phyloP scores from a whole-genome alignment of 768 basidiomycete genomes.

The Macrolepiota dolichaula region DNA sequence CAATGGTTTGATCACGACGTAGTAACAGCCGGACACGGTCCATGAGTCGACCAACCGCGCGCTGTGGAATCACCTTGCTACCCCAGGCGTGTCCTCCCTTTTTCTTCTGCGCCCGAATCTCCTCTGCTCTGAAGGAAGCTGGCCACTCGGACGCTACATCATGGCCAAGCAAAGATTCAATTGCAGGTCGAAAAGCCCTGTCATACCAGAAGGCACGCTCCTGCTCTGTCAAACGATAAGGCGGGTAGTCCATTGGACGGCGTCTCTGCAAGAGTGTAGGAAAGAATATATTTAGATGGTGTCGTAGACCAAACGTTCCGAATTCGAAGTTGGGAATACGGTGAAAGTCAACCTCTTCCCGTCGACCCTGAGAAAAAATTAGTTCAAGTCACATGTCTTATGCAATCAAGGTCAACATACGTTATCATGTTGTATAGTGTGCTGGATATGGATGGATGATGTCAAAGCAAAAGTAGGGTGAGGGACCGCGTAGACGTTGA shows the following conservation, averaged over 20 bases:
- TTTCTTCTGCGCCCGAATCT: constrained; percentile 16
- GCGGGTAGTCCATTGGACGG: not conserved
- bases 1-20: not conserved
- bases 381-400: too few species aligned
- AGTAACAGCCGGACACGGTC: not conserved
- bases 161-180: constrained; percentile 7
- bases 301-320: not conserved
- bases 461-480: not conserved
- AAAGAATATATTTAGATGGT: constrained; percentile 19
- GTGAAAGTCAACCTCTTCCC: not conserved
- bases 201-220: constrained; percentile 20
- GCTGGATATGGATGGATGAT: not conserved
- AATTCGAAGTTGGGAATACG: not conserved
- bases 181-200: constrained; percentile 20
- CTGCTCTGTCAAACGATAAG: constrained; percentile 1
- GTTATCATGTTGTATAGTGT: not conserved
- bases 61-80: constrained; percentile 15
- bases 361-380: too few species aligned
- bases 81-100: constrained; percentile 16
- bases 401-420: too few species aligned
- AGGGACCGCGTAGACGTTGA: not conserved
- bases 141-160: constrained; percentile 22
- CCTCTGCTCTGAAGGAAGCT: constrained; percentile 16
- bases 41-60: too few species aligned
- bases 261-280: constrained; percentile 20